phyloP scores from a whole-genome alignment of 2,329 filamentous ascomycete species.

The Hymenoscyphus occultus region DNA sequence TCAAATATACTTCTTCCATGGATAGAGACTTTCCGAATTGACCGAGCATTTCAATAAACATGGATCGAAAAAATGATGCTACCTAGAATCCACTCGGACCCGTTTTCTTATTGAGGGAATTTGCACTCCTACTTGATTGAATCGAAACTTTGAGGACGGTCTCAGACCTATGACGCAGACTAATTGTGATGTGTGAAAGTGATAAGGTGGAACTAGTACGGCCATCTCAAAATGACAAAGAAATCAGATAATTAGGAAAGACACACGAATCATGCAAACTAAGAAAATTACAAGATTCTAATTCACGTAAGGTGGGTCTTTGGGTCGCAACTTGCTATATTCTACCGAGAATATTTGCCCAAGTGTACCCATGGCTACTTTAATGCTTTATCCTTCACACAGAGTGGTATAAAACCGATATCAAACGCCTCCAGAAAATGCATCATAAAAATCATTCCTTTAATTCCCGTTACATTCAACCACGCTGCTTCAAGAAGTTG shows the following conservation, averaged over 20 bases:
- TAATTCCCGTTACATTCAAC: slow-evolving; percentile 9
- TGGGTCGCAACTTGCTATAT: slow-evolving; percentile 4
- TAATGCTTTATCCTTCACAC: slow-evolving; percentile 6
- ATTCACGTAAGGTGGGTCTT: neutral
- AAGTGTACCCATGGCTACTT: neutral
- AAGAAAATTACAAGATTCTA: neutral
- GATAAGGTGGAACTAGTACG: neutral
- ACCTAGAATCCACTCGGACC: too few relatives aligned
- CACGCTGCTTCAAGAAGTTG: slow-evolving; percentile 47
- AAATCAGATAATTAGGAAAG: neutral
- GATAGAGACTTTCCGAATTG: too few relatives aligned
- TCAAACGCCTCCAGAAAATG: slow-evolving; percentile 9
- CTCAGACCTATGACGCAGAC: neutral
- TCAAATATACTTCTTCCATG: neutral
- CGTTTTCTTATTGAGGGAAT: too few relatives aligned
- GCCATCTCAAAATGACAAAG: neutral
- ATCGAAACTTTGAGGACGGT: neutral
- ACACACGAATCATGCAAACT: neutral
- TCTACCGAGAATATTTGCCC: slow-evolving; percentile 1
- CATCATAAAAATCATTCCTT: slow-evolving; percentile 10
- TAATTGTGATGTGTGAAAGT: neutral
- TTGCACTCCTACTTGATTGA: neutral
- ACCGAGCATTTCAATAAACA: too few relatives aligned
- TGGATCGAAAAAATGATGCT: too few relatives aligned
- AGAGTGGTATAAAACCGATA: slow-evolving; percentile 10